These are phyloP conservation scores for Pichia rugopelliculosa DNA, from an alignment of 805 yeast genomes.

Conservation along the genomic window DNA sequence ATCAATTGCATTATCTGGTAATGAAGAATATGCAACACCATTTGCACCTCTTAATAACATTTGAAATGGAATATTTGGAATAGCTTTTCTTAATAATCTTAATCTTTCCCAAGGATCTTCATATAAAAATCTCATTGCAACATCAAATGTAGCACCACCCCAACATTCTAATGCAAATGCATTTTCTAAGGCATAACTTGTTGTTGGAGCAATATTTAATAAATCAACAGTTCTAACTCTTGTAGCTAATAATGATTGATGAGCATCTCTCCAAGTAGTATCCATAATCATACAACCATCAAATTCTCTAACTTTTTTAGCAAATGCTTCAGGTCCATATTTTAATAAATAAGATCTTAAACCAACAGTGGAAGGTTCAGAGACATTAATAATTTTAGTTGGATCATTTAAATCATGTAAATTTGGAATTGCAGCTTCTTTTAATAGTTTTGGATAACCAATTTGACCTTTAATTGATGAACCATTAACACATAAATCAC, in stretches of 20 bases:
- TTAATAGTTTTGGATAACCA: slow-evolving; percentile 77
- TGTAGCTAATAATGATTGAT: slow-evolving; percentile 94
- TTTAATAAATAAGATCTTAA: slow-evolving; percentile 86
- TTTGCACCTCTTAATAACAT: slow-evolving; percentile 99
- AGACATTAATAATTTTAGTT: slow-evolving; percentile 48
- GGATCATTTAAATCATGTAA: slow-evolving; percentile 55
- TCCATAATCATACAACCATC: slow-evolving; percentile 92
- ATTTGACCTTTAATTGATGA: slow-evolving; percentile 93
- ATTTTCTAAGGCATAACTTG: slow-evolving; percentile 82
- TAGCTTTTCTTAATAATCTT: slow-evolving; percentile 76
- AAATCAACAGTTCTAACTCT: slow-evolving; percentile 94
- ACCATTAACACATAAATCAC: slow-evolving; percentile 92
- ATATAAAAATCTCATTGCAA: slow-evolving; percentile 94
- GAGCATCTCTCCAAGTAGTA: slow-evolving; percentile 99
- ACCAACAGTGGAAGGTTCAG: slow-evolving; percentile 59
- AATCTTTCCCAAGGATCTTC: slow-evolving; percentile 99
- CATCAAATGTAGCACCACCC: slow-evolving; percentile 99
- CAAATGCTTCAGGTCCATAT: slow-evolving; percentile 85
- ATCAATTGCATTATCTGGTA: slow-evolving; percentile 98
- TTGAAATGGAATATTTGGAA: slow-evolving; percentile 98
- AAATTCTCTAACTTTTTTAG: slow-evolving; percentile 75
- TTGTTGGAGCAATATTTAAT: slow-evolving; percentile 85
- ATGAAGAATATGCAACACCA: slow-evolving; percentile 96
- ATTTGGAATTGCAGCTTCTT: slow-evolving; percentile 70
- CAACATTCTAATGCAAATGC: slow-evolving; percentile 97